Conservation (phyloP, 1,284 basidiomycete species). For the Chalciporus sp. region DNA sequence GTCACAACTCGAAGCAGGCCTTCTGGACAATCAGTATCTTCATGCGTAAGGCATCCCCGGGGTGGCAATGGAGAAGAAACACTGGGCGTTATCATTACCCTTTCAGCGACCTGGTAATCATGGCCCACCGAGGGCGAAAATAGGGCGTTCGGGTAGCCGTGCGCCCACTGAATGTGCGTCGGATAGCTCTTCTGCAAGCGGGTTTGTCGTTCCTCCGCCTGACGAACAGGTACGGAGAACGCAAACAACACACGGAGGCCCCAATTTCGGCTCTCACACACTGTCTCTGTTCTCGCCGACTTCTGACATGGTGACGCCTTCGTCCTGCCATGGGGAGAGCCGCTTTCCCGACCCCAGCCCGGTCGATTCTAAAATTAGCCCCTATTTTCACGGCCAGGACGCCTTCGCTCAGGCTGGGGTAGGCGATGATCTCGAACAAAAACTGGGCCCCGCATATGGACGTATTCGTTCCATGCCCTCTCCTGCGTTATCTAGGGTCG, state of each 20-base stretch:
- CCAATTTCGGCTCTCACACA: not conserved
- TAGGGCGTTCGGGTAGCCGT: slow-evolving; percentile 5
- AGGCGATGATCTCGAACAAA: slow-evolving; percentile 22
- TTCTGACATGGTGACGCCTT: not conserved
- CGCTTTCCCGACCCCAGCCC: not conserved
- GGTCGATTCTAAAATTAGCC: not conserved
- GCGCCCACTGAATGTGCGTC: slow-evolving; percentile 27
- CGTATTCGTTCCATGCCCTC: slow-evolving; percentile 27
- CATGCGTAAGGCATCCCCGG: slow-evolving; percentile 12
- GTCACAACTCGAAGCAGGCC: not conserved
- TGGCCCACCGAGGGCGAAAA: not conserved
- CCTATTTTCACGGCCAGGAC: not conserved
- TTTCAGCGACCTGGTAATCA: slow-evolving; percentile 22
- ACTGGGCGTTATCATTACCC: slow-evolving; percentile 25
- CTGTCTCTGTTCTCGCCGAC: not conserved
- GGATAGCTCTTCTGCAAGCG: slow-evolving; percentile 13
- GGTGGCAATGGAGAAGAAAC: slow-evolving; percentile 33
- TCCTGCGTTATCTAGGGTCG: slow-evolving; percentile 6
- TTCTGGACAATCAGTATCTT: not conserved
- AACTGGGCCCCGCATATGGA: slow-evolving; percentile 27
- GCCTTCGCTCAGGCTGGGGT: not conserved
- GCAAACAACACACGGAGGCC: slow-evolving; percentile 1
- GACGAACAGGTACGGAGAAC: slow-evolving; percentile 11
- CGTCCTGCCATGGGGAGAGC: not conserved
- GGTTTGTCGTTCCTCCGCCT: slow-evolving; percentile 29